Base-by-base conservation (phyloP, 106 monocot genomes). In the Dioscorea alata region DNA sequence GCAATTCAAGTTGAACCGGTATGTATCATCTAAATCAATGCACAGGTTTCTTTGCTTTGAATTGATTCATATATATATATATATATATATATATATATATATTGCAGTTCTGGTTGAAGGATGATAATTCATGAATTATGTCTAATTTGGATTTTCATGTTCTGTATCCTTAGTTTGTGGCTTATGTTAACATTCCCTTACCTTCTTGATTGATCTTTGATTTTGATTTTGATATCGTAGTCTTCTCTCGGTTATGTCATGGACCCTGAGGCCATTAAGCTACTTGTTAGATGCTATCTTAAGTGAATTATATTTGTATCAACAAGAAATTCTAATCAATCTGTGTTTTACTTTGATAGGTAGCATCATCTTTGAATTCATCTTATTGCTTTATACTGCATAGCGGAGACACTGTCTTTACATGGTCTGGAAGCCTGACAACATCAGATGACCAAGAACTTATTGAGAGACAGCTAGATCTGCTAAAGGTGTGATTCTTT, bases 1-100 rank as follows among this genome's bases (percentile, higher is more conserved):
- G 81, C 91, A 57, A 89, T 96, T 75, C 92, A 96, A 92, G 86
- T 96, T 71, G 91, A 96, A 54, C 75, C 82, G 68, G 96, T 96
- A 96, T 14, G 59, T 74, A 0, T 73, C 48, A 23, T 22, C 22
- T 72, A 48, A 50, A 18, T 49, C 48, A 17, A 8, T 50, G 13
- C 25, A 2, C 28, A 60, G 50, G 22, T 21, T 18, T n/a, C 20
- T 32, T 19, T 31, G 22, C 49, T 15, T 42, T 74, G 23, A 12
- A 14, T 12, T 28, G 28, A 28, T 10, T 63, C 16, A 62, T 6
- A 32, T 57, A 57, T 57, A 65, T 65, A 18, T 19, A n/a, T n/a
- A n/a, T n/a, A n/a, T n/a, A n/a, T n/a, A n/a, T n/a, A n/a, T n/a
- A n/a, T n/a, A 62, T 6, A 32, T 57, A 57, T 57, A 65, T 65